Base-by-base conservation (phyloP, 73 alveolate genomes). In the Uronychia binucleata region DNA sequence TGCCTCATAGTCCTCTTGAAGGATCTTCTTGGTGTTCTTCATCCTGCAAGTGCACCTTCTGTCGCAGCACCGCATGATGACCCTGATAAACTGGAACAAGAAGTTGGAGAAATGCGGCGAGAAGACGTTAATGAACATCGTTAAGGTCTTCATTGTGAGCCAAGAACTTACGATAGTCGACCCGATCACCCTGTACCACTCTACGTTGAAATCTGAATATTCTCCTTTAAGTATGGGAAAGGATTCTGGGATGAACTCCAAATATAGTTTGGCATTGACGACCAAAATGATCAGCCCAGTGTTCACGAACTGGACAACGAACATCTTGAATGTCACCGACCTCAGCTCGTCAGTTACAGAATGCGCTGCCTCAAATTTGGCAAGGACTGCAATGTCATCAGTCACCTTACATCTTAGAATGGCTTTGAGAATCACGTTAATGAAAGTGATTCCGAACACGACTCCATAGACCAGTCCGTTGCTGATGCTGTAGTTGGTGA, bases 101-200 rank as follows among this genome's bases (percentile, higher is more conserved):
- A 78, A 57, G 25, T 84, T 84, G 0, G 87, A 82, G 0, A 84
- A 78, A 33, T 89, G 95, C 19, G 95, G 95, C 25, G 90, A 13
- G 29, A 89, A n/a, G 0, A 89, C 60, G 28, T 88, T 74, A 13
- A 89, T 84, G 26, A 89, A 25, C 92, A 89, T 89, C 11, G 90
- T 84, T 0, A 89, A 58, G 29, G 77, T 46, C 78, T 67, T 13
- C 8, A 28, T 8, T 25, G n/a, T 5, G 26, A 28, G 30, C 32
- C 26, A 5, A 8, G 1, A 5, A 13, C 78, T 67, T 67, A 67
- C 78, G 31, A 89, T 89, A 0, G 95, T 78, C 32, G 95, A 19
- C 0, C 95, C 95, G 11, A 89, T 84, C 26, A 58, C 95, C 25
- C 83, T 29, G 33, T 89, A 89, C 95, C 95, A 89, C n/a, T 79